Conservation (phyloP, 1,139 yeast genomes). For the Yamadazyma dushanensis region DNA sequence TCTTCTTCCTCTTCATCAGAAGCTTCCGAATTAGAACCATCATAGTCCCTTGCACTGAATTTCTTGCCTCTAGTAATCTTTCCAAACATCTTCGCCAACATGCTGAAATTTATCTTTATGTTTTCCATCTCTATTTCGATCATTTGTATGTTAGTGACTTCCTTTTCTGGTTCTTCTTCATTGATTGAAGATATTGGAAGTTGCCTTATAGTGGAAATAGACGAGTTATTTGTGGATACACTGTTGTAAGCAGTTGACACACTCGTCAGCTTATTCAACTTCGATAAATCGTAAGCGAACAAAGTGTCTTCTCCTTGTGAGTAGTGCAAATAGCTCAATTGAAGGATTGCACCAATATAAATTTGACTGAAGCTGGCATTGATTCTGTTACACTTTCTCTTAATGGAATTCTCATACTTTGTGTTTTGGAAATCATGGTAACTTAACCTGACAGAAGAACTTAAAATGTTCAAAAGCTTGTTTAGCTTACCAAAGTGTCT, state of each 20-base stretch:
- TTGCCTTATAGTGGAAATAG: constrained; percentile 27
- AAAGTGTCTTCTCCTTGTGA: constrained; percentile 24
- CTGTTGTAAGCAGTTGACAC: constrained; percentile 16
- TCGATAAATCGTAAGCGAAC: constrained; percentile 34
- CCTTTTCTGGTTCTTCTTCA: constrained; percentile 9
- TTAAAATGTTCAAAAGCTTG: constrained; percentile 46
- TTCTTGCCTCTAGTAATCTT: constrained; percentile 35
- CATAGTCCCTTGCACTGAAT: constrained; percentile 37
- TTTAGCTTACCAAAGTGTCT: constrained; percentile 54
- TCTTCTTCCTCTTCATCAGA: constrained; percentile 28
- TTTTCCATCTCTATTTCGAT: constrained; percentile 37
- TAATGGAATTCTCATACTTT: constrained; percentile 45
- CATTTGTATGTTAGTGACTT: constrained; percentile 31
- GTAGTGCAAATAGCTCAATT: constrained; percentile 44
- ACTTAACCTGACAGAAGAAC: constrained; percentile 52
- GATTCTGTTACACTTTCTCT: constrained; percentile 49
- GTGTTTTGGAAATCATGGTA: constrained; percentile 49
- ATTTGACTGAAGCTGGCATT: constrained; percentile 58
- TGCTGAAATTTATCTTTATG: constrained; percentile 32
- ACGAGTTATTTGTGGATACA: constrained; percentile 21
- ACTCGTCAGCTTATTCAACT: constrained; percentile 31
- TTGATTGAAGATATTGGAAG: constrained; percentile 15
- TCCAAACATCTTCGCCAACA: constrained; percentile 28
- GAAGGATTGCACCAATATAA: constrained; percentile 58
- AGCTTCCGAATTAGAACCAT: constrained; percentile 33